Evolutionary conservation across 352 stramenopile species (phyloP).

Genomic region (Peronospora destructor): DNA sequence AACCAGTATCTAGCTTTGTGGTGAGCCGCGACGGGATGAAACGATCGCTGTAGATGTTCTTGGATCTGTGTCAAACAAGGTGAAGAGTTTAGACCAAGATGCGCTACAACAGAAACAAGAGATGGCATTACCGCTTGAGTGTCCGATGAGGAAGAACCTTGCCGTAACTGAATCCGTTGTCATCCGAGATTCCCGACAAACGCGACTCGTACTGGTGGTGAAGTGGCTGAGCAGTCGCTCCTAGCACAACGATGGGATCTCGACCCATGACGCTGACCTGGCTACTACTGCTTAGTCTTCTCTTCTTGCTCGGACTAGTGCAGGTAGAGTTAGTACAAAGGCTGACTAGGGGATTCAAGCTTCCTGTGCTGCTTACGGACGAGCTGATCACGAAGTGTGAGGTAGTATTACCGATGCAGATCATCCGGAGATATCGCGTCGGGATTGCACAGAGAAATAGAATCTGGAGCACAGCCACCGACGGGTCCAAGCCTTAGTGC

Average conservation of each 20-base stretch:
- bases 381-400: slow-evolving; percentile 26
- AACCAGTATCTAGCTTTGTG: slow-evolving; percentile 73
- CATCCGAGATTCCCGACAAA: slow-evolving; percentile 25
- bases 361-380: slow-evolving; percentile 13
- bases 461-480: slow-evolving; percentile 22
- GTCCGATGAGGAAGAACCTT: slow-evolving; percentile 40
- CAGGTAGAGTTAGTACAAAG: slow-evolving; percentile 10
- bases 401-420: slow-evolving; percentile 22
- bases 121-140: slow-evolving; percentile 35
- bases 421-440: slow-evolving; percentile 33
- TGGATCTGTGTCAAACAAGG: slow-evolving; percentile 32
- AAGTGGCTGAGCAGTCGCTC: slow-evolving; percentile 26
- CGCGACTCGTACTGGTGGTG: slow-evolving; percentile 52
- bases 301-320: slow-evolving; percentile 19
- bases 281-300: slow-evolving; percentile 13
- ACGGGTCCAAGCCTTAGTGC: slow-evolving; percentile 7
- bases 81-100: slow-evolving; percentile 3
- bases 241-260: slow-evolving; percentile 7
- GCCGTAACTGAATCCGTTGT: slow-evolving; percentile 28
- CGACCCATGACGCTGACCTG: slow-evolving; percentile 14
- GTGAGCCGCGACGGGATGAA: slow-evolving; percentile 75
- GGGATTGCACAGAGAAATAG: slow-evolving; percentile 31
- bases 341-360: slow-evolving; percentile 4
- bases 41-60: slow-evolving; percentile 83
- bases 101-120: not conserved